A percentile compares a stretch with the other conserved stretches of the same genome.
Evolutionary conservation across 371 early-diverging fungal species (phyloP).

Genomic region (Blakeslea trispora): DNA sequence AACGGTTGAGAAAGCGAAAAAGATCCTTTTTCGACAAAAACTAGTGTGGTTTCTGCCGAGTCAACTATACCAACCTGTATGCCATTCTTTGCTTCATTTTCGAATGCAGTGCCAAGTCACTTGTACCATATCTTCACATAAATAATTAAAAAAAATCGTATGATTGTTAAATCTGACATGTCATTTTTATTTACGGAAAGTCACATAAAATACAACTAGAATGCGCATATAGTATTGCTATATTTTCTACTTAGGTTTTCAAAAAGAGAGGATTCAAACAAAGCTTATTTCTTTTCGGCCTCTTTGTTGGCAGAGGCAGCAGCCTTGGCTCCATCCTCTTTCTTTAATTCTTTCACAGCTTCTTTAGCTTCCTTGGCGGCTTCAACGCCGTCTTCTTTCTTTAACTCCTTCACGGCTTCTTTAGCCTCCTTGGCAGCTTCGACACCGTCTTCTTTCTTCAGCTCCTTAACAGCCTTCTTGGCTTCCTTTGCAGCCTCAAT

Average conservation of each 20-base stretch:
- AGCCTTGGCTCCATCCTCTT: conserved; percentile 21
- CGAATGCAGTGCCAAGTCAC: not conserved
- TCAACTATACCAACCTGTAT: not conserved
- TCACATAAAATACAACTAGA: not conserved
- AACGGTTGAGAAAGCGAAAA: conserved; percentile 24
- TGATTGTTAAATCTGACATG: conserved; percentile 17
- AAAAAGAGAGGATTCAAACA: not conserved
- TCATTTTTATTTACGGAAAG: conserved; percentile 1
- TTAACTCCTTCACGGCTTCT: conserved; percentile 13
- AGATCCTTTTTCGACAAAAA: conserved; percentile 31
- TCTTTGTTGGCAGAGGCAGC: conserved; percentile 13
- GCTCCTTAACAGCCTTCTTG: conserved; percentile 6
- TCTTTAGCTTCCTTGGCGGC: conserved; percentile 18
- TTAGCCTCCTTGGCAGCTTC: conserved; percentile 12
- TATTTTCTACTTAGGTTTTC: not conserved
- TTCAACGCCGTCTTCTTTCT: conserved; percentile 16
- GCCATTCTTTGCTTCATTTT: conserved; percentile 1
- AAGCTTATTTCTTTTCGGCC: conserved; percentile 8
- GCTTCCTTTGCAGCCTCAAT: conserved; percentile 13
- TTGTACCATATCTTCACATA: conserved; percentile 10
- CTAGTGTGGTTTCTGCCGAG: not conserved
- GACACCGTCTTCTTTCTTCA: conserved; percentile 20
- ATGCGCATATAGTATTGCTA: not conserved
- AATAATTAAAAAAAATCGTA: conserved; percentile 25
- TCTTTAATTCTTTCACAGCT: conserved; percentile 17